Conservation (phyloP, 75 land plant species). For the Pinus taeda region DNA sequence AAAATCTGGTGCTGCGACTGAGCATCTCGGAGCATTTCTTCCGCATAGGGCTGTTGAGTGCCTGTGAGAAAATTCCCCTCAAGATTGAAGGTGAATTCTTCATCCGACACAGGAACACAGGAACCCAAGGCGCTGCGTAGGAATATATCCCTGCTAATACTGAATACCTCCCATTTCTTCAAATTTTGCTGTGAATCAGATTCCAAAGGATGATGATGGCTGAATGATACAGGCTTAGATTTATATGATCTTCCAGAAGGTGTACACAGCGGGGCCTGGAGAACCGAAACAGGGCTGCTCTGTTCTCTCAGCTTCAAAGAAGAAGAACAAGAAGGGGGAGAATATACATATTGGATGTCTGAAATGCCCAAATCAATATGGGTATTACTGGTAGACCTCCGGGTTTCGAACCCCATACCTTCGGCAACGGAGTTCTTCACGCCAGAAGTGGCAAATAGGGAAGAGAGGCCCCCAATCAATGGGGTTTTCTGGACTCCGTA, state of each 20-base stretch:
- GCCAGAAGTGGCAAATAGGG: conserved; percentile 38
- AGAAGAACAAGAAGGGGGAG: conserved; percentile 26
- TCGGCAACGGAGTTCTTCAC: conserved; percentile 19
- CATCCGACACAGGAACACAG: conserved; percentile 19
- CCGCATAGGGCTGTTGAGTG: conserved; percentile 34
- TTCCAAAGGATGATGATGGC: conserved; percentile 10
- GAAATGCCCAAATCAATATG: conserved; percentile 9
- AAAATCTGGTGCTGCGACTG: conserved; percentile 77
- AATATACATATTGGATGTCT: conserved; percentile 27
- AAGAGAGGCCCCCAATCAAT: conserved; percentile 56
- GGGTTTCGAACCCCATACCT: conserved; percentile 22
- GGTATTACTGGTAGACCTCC: conserved; percentile 11
- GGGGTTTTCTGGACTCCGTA: conserved; percentile 16
- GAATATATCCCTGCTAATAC: conserved; percentile 37
- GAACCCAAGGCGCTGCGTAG: conserved; percentile 44
- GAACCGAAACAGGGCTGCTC: conserved; percentile 74
- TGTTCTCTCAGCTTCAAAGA: conserved; percentile 51
- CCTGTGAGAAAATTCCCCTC: conserved; percentile 29
- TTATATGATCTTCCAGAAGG: not conserved
- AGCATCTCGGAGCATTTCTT: conserved; percentile 66
- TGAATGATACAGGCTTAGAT: not conserved
- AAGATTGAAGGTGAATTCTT: conserved; percentile 39
- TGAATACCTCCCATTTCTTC: conserved; percentile 25
- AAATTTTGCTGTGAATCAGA: conserved; percentile 10
- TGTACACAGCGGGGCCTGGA: conserved; percentile 62